Evolutionary conservation across 768 basidiomycete genomes (phyloP).

Genomic region (Hysterangium stoloniferum): DNA sequence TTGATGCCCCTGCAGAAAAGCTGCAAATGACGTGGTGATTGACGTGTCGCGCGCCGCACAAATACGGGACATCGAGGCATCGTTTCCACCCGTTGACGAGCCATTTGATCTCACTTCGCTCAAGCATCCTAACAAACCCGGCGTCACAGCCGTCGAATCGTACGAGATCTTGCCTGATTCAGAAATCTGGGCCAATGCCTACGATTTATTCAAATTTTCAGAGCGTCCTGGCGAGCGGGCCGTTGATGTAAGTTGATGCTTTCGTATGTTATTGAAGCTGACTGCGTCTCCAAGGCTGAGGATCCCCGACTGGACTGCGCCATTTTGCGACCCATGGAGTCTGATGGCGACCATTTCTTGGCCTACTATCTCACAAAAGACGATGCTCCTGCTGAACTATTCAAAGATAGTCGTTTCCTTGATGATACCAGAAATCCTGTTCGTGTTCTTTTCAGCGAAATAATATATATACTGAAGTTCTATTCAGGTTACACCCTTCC

Average conservation of each 20-base stretch:
- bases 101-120: conserved; percentile 51
- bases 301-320: conserved; percentile 82
- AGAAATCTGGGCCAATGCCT: conserved; percentile 84
- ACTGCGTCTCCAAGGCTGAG: conserved; percentile 39
- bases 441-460: conserved; percentile 11
- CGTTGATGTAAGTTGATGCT: conserved; percentile 44
- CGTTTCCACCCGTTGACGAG: conserved; percentile 57
- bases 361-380: conserved; percentile 77
- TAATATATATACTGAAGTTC: background rate
- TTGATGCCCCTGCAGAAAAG: conserved; percentile 32
- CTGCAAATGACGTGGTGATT: conserved; percentile 37
- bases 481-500: conserved; percentile 57
- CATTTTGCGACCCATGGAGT: conserved; percentile 79
- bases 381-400: conserved; percentile 58
- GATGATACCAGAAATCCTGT: conserved; percentile 43
- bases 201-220: conserved; percentile 79
- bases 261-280: conserved; percentile 7
- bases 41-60: conserved; percentile 73
- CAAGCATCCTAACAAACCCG: conserved; percentile 72
- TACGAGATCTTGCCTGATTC: conserved; percentile 80
- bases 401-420: conserved; percentile 42
- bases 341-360: conserved; percentile 82
- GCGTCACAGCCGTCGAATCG: conserved; percentile 67
- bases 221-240: conserved; percentile 78
- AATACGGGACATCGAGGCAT: conserved; percentile 69